These are phyloP conservation scores for Tetramitus jugosus DNA, from an alignment of 208 protist genomes.

Conservation along the genomic window DNA sequence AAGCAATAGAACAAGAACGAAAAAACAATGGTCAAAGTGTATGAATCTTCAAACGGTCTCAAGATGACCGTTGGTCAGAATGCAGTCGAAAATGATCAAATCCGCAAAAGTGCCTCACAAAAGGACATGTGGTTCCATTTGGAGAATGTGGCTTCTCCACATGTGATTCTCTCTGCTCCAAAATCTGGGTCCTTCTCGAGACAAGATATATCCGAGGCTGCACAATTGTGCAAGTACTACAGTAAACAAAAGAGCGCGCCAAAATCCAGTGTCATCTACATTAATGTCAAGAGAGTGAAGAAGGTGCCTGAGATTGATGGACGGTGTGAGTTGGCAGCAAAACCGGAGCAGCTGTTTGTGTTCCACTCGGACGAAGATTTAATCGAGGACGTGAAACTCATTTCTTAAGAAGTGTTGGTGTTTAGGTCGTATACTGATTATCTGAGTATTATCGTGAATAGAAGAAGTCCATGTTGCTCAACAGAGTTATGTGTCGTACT, in stretches of 20 bases:
- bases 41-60: neutral
- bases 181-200: neutral
- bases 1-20: neutral
- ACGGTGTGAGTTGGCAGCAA: neutral
- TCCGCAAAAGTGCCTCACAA: neutral
- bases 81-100: slow-evolving; percentile 14
- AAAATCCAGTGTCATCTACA: neutral
- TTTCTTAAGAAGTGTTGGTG: too few relatives aligned
- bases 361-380: neutral
- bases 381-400: too few relatives aligned
- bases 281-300: neutral
- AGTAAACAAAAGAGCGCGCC: neutral
- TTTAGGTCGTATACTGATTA: too few relatives aligned
- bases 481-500: too few relatives aligned
- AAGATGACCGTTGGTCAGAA: neutral
- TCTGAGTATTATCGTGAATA: too few relatives aligned
- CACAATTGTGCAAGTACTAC: neutral
- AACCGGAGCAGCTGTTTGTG: neutral
- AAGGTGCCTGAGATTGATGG: neutral
- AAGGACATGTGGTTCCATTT: slow-evolving; percentile 22
- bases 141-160: neutral
- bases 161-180: neutral
- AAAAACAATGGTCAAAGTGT: neutral
- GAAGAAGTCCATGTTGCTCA: too few relatives aligned
- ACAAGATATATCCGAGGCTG: neutral